Base-by-base conservation (phyloP, 2,329 filamentous ascomycete genomes). In the Pseudopyricularia cyperi region DNA sequence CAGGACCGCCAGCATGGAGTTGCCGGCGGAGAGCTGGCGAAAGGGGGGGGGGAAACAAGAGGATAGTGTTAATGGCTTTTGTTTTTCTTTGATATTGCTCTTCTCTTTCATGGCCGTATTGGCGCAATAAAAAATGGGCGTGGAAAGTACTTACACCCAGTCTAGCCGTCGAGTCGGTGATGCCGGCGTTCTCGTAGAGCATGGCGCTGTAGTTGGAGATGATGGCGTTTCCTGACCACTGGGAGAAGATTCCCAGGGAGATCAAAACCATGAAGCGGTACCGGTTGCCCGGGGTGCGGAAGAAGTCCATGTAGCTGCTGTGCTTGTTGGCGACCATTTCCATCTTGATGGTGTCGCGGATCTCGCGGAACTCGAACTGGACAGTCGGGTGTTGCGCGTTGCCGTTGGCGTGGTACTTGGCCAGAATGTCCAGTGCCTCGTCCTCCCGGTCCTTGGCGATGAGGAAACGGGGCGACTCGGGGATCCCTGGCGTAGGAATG, bases 301-400 rank as follows among this genome's bases (percentile, higher is more conserved):
- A 57, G 46, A 69, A 55, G 32, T 72, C 61, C 50, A 67, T 62
- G 52, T 65, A 69, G 17, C 57, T 62, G 46, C 63, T 66, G 47
- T 49, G 22, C 11, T 34, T 35, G 34, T 37, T 42, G 52, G 64
- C 59, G 51, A 65, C 59, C 53, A 65, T 64, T 55, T 76, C 73
- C 24, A 72, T 54, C 46, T 62, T 61, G 26, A 75, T 63, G 5
- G 71, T 73, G 53, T 71, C 67, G 55, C 67, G 63, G 56, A 76
- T 76, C 58, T 76, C 72, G 9, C 63, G 60, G 54, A 65, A 71
- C 53, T 76, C 71, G 33, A 47, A 48, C 33, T 35, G 30, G 32
- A 50, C 48, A 3, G 35, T 39, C 3, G 48, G 19, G 47, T 49
- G 17, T n/a, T 52, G 39, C n/a, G 19, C 32, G 32, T 65, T 62